Percentiles rank a stretch among this genome's conserved stretches.
Conservation (phyloP, 148 eudicot species). For the Diospyros lotus region DNA sequence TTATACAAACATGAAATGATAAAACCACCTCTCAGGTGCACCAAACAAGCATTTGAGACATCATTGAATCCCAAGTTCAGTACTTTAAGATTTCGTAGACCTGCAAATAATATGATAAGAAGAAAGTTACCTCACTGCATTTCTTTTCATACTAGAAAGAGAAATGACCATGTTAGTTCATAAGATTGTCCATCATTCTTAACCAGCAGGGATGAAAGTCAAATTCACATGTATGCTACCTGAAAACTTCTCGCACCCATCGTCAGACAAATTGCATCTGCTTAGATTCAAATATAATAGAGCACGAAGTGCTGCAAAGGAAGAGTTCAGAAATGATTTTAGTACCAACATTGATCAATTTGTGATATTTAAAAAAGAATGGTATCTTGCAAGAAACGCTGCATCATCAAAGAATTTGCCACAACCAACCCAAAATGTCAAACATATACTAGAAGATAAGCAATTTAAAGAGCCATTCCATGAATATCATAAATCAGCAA, state of each 20-base stretch:
- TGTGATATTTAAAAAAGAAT: background rate
- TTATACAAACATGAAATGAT: too few relatives aligned
- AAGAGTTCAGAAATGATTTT: conserved; percentile 2
- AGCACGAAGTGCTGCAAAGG: conserved; percentile 65
- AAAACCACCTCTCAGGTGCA: too few relatives aligned
- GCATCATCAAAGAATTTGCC: background rate
- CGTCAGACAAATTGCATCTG: conserved; percentile 77
- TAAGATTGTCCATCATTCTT: conserved; percentile 1
- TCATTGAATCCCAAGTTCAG: too few relatives aligned
- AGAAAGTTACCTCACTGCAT: background rate
- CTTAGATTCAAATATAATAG: conserved; percentile 77
- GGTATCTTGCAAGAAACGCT: background rate
- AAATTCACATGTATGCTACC: conserved; percentile 32
- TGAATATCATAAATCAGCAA: background rate
- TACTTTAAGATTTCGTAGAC: background rate
- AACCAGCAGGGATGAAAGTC: background rate
- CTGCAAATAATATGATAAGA: conserved; percentile 31
- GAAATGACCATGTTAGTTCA: background rate
- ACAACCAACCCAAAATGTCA: background rate
- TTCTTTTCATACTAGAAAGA: background rate
- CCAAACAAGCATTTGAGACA: too few relatives aligned
- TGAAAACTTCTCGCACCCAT: conserved; percentile 75
- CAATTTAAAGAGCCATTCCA: background rate
- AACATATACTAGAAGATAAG: background rate
- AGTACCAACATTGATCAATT: background rate